Base-by-base conservation (phyloP, 2,329 filamentous ascomycete genomes). In the Penicillium sp. region DNA sequence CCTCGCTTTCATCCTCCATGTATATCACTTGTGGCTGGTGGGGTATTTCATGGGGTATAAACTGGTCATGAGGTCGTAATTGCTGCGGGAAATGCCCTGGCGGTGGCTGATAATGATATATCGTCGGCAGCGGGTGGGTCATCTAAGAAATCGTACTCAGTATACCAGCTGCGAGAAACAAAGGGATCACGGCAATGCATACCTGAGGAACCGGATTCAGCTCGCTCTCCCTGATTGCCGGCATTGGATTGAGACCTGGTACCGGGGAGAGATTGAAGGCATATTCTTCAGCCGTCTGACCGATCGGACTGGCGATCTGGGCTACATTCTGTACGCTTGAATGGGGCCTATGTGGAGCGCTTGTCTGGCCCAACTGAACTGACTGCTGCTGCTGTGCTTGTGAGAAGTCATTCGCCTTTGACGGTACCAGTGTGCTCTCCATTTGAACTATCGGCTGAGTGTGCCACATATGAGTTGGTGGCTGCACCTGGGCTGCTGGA, bases 1-100 rank as follows among this genome's bases (percentile, higher is more conserved):
- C 85, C 55, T 89, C 85, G 39, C 85, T 83, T 54, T 79, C 79
- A 49, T 82, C 78, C 63, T 82, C 81, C 53, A 81, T 79, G 57
- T 79, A 78, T 6, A 70, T 59, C 13, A 67, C 48, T 45, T 68
- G 64, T 33, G 41, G 58, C 45, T 59, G 38, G 17, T 45, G 50
- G 0, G 50, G 68, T 59, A 61, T 60, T 41, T 44, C 47, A 29
- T 48, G 56, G 23, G 48, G 61, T 38, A 48, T 50, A 35, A 27
- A 62, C 17, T 58, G 58, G 38, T 53, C 61, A 49, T 45, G 33
- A 49, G 36, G 23, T 39, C 57, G 39, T 25, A 47, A 44, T 25
- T 54, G 57, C 8, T 48, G 49, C 27, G 43, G 41, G 23, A 36
- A 48, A 38, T 59, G 58, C 1, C 55, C 53, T 25, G 39, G 25